Conservation (phyloP, 805 yeast species). For the Saccharomycopsis sp. region DNA sequence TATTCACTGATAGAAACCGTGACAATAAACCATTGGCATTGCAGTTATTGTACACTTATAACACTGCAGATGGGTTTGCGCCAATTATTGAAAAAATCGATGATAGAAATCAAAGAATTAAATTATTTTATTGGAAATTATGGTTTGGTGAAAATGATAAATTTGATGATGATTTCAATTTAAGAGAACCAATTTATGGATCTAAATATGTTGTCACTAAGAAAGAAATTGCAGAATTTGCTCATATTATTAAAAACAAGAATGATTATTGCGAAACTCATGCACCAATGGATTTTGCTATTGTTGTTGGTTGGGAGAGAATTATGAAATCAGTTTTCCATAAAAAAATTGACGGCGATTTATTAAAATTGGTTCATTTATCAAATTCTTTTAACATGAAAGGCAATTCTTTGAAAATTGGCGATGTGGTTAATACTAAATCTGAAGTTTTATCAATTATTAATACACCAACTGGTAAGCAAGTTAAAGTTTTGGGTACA, state of each 20-base stretch:
- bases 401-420: slow-evolving; percentile 86
- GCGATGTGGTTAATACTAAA: slow-evolving; percentile 73
- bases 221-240: slow-evolving; percentile 80
- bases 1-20: slow-evolving; percentile 85
- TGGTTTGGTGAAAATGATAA: slow-evolving; percentile 67
- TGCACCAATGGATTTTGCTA: slow-evolving; percentile 99
- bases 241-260: slow-evolving; percentile 95
- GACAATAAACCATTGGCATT: slow-evolving; percentile 69
- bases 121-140: slow-evolving; percentile 93
- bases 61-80: slow-evolving; percentile 87
- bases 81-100: slow-evolving; percentile 88
- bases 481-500: slow-evolving; percentile 92
- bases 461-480: slow-evolving; percentile 89
- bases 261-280: slow-evolving; percentile 39
- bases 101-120: slow-evolving; percentile 87
- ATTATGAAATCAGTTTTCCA: slow-evolving; percentile 99
- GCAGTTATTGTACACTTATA: slow-evolving; percentile 69
- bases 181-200: slow-evolving; percentile 41
- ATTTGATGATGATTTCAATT: slow-evolving; percentile 46
- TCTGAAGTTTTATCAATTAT: slow-evolving; percentile 86
- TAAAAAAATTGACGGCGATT: slow-evolving; percentile 89
- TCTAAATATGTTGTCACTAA: slow-evolving; percentile 60
- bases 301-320: slow-evolving; percentile 97
- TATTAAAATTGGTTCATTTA: slow-evolving; percentile 87
- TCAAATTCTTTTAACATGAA: slow-evolving; percentile 91